Evolutionary conservation across 441 rosid genomes (phyloP).

Genomic region (Sinapis alba): DNA sequence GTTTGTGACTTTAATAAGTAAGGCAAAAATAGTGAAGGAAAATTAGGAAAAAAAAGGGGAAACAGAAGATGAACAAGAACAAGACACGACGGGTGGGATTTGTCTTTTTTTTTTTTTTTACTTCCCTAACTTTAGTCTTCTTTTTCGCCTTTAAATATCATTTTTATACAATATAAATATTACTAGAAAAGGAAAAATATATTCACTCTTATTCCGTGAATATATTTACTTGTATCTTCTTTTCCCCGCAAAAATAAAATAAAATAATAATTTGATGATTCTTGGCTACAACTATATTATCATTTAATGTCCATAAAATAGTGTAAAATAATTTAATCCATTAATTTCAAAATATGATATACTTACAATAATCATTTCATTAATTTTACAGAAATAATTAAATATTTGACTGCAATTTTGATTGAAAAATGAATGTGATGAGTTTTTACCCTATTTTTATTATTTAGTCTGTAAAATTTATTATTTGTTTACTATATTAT

Average conservation of each 20-base stretch:
- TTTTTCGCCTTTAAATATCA: conserved; percentile 18
- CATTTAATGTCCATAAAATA: not conserved
- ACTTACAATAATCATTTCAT: not conserved
- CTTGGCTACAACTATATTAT: not conserved
- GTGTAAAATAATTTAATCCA: not conserved
- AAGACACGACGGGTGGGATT: conserved; percentile 43
- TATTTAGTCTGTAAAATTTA: not conserved
- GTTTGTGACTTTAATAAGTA: conserved; percentile 42
- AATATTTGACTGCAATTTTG: not conserved
- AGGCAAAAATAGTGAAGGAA: conserved; percentile 35
- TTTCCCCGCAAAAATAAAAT: not conserved
- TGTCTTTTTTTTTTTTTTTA: conserved; percentile 16
- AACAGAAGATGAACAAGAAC: conserved; percentile 41
- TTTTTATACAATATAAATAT: not conserved
- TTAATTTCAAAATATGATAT: not conserved
- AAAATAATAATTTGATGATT: not conserved
- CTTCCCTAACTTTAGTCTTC: conserved; percentile 18
- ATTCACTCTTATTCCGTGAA: conserved; percentile 34
- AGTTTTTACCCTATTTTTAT: not conserved
- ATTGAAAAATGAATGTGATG: not conserved
- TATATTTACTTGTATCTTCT: conserved; percentile 5
- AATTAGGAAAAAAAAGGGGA: conserved; percentile 22
- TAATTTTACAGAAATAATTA: not conserved
- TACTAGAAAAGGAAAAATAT: not conserved
- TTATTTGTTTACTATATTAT: not conserved